Percentiles rank a stretch among this genome's conserved stretches.
Conservation (phyloP, 257 asterid genomes). For the Solanum chmielewskii region DNA sequence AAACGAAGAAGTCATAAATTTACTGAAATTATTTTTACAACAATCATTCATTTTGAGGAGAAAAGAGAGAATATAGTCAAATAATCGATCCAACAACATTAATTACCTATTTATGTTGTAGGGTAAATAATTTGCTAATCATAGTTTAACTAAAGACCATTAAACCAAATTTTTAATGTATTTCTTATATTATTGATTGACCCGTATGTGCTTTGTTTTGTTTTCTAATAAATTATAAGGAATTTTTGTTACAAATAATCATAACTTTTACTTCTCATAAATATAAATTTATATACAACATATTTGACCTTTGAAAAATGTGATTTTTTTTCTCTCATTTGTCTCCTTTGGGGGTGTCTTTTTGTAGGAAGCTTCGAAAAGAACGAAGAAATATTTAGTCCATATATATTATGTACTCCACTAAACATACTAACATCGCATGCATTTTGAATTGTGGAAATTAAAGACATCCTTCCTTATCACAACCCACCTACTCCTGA, state of each 20-base stretch:
- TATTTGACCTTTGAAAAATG: background rate
- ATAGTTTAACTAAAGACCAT: background rate
- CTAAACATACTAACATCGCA: background rate
- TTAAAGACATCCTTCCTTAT: background rate
- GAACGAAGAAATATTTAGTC: background rate
- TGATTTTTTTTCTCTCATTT: background rate
- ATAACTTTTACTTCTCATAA: background rate
- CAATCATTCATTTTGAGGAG: background rate
- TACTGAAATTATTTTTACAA: background rate
- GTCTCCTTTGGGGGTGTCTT: background rate
- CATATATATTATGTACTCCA: background rate
- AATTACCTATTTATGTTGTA: background rate
- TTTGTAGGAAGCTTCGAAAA: background rate
- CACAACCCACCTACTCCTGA: background rate
- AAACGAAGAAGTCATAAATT: background rate
- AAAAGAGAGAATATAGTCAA: background rate
- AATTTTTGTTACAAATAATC: background rate
- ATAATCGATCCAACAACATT: background rate
- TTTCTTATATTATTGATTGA: background rate
- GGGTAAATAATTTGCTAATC: background rate
- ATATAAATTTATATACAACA: background rate
- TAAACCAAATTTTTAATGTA: background rate
- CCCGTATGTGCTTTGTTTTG: background rate
- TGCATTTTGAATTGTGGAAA: background rate
- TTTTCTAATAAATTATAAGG: background rate